Percentiles rank a stretch among this genome's conserved stretches.
phyloP scores from a whole-genome alignment of 1,284 basidiomycete species.

The Entoloma clypeatum region DNA sequence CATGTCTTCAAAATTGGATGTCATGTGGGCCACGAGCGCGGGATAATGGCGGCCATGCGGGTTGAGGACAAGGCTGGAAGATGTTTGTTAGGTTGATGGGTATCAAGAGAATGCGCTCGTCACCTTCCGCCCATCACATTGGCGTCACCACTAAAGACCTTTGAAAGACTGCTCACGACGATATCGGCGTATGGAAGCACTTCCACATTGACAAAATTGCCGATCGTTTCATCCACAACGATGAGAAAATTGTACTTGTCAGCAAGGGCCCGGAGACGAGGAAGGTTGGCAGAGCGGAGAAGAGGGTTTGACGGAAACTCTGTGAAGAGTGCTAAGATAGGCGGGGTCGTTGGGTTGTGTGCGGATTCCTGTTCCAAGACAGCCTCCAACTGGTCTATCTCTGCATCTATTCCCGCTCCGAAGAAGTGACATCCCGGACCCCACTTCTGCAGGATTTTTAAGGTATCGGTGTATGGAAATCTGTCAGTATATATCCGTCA shows the following conservation, averaged over 20 bases:
- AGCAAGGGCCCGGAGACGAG: constrained; percentile 76
- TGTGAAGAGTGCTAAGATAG: constrained; percentile 68
- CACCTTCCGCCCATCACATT: constrained; percentile 99
- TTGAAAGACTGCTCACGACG: constrained; percentile 91
- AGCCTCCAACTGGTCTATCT: constrained; percentile 71
- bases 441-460: constrained; percentile 96
- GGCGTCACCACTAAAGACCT: constrained; percentile 92
- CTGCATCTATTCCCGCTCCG: constrained; percentile 75
- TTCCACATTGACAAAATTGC: constrained; percentile 95
- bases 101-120: constrained; percentile 21
- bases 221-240: constrained; percentile 94
- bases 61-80: constrained; percentile 77
- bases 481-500: constrained; percentile 43
- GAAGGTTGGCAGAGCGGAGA: constrained; percentile 78
- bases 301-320: constrained; percentile 97
- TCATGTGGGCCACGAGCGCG: constrained; percentile 58
- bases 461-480: constrained; percentile 97
- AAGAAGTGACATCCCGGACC: constrained; percentile 93
- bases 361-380: constrained; percentile 51
- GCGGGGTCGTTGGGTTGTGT: constrained; percentile 42
- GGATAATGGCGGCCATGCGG: constrained; percentile 70
- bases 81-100: constrained; percentile 6
- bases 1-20: constrained; percentile 75
- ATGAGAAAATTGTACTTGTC: constrained; percentile 88
- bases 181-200: constrained; percentile 89